Evolutionary conservation across 2,329 filamentous ascomycete genomes (phyloP), one percentile per base, ranked within the genome.

Genomic region (Alternaria angustiovoidea): DNA sequence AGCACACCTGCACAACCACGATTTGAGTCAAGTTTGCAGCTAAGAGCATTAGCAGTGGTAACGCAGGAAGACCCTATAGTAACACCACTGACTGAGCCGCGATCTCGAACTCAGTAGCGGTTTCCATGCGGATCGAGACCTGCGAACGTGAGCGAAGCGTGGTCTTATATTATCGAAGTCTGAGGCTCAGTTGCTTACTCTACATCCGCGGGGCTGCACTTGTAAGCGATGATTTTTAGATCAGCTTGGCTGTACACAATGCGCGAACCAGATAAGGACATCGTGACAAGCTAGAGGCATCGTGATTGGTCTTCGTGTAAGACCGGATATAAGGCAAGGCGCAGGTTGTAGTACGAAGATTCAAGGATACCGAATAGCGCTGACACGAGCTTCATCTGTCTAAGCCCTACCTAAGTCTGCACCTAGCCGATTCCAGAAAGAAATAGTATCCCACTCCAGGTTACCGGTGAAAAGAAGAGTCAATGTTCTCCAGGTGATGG

Each of bases 1-100:
- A n/a, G 42, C 22, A 46, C 43, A 26, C 16, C 52, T 54, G 52
- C 43, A 54, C 52, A 18, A 54, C 46, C 32, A 39, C 16, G 5
- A 39, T 42, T 20, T 46, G 24, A 28, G 32, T 24, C 43, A 28
- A 16, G 12, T 30, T 26, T n/a, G 42, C 43, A 30, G 42, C 46
- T 24, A 54, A 39, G 11, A 47, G 32, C 32, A 30, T 18, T 54
- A 46, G 52, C 34, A 30, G 18, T 39, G 32, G 22, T 54, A 47
- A 38, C 52, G 22, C 44, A 47, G 28, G 42, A 54, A 28, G 22
- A 38, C 22, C 22, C n/a, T 18, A 16, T 5, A 16, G 32, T 38
- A 28, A 8, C n/a, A 30, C 42, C 30, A 47, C 44, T 28, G 16
- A 28, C n/a, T 47, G 52, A 47, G 42, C 42, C n/a, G 24, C 52